Evolutionary conservation across 805 yeast species (phyloP), one percentile per base, ranked within the genome.

Genomic region (Candida bentonensis): DNA sequence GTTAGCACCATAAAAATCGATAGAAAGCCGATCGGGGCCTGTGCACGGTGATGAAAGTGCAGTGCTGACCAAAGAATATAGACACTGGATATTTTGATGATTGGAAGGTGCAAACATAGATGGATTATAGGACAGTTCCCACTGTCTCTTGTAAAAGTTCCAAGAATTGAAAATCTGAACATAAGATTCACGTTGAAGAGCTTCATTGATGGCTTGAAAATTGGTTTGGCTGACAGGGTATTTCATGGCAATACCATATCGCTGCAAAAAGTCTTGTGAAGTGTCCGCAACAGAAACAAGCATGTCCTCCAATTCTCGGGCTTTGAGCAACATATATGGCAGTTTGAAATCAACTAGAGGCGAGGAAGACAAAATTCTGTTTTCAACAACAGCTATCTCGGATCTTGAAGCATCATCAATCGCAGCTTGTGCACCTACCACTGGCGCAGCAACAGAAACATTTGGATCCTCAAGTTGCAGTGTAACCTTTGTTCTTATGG

Each of bases 11-110:
- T 89, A 92, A 56, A 72, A 94, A 49, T 88, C 96, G 42, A 88
- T 79, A 1, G 79, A 76, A 26, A 84, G 77, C n/a, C 78, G 67
- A 45, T 77, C 85, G 0, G 99, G 98, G 0, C 97, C 97, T 34
- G 78, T 67, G 55, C 98, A 92, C 0, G 96, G 96, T 0, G 94
- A 86, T 0, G 94, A 82, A 34, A 85, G 82, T 53, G 79, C 81
- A 5, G 79, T 74, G 2, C 89, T 82, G 0, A 87, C 89, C 64
- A 85, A 75, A 1, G 95, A 82, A 54, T 82, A 85, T 21, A 89
- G 65, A 13, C 86, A 74, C 3, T 82, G 74, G 23, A 94, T 76
- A 52, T 74, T 81, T 54, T 86, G 95, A 57, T 89, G 96, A 36
- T 71, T 68, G 17, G 74, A 73, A 0, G 87, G 83, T 33, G 74